Evolutionary conservation across 2,329 filamentous ascomycete genomes (phyloP).

Genomic region (Didymosphaeria variabile): DNA sequence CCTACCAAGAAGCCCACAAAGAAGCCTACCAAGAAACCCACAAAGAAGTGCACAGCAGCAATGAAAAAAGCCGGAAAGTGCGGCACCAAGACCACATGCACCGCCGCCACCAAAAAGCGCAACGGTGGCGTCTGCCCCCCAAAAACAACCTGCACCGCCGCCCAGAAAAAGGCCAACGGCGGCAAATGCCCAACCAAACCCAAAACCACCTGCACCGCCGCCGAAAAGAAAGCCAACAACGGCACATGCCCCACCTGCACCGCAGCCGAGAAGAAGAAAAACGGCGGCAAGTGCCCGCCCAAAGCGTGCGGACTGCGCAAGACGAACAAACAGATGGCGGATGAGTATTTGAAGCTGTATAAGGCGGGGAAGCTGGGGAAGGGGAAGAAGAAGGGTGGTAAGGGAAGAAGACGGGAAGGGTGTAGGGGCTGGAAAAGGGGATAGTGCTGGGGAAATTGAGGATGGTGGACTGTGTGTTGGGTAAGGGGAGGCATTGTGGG

Average conservation of each 20-base stretch:
- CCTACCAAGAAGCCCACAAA: slow-evolving; percentile 4
- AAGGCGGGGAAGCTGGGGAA: slow-evolving; percentile 13
- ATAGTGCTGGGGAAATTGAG: too few relatives aligned
- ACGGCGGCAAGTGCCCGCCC: neutral
- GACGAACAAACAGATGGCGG: slow-evolving; percentile 6
- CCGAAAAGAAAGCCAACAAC: too few relatives aligned
- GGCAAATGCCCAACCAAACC: too few relatives aligned
- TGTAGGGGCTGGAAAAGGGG: too few relatives aligned
- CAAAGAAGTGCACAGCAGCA: slow-evolving; percentile 3
- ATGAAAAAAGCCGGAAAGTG: too few relatives aligned
- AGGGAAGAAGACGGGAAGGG: too few relatives aligned
- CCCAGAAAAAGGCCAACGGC: neutral
- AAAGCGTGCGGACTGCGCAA: slow-evolving; percentile 1
- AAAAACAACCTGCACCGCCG: neutral
- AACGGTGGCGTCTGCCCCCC: neutral
- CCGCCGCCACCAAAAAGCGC: slow-evolving; percentile 5
- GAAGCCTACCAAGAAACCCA: too few relatives aligned
- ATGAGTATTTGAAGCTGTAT: slow-evolving; percentile 9
- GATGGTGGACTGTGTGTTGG: too few relatives aligned
- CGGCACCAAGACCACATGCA: slow-evolving; percentile 5
- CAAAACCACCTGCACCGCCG: neutral
- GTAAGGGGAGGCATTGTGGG: too few relatives aligned
- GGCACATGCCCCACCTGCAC: too few relatives aligned
- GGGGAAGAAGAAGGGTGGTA: slow-evolving; percentile 10
- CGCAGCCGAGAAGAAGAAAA: slow-evolving; percentile 1